These are phyloP conservation scores for Aureobasidium sp. DNA, from an alignment of 2,329 filamentous ascomycete genomes.

Conservation along the genomic window DNA sequence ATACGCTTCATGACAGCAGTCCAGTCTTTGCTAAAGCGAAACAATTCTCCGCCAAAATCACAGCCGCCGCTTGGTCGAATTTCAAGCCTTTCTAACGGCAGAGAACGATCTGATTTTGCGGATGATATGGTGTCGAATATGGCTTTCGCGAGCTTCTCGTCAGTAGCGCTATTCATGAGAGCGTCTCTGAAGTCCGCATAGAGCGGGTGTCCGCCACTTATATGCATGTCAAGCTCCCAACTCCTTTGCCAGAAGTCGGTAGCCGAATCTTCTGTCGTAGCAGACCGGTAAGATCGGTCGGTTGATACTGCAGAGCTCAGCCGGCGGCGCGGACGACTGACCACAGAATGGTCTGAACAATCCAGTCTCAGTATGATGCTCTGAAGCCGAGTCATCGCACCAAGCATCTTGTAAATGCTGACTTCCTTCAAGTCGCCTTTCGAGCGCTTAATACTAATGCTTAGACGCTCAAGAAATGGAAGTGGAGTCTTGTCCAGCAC, in stretches of 20 bases:
- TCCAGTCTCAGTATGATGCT: background rate
- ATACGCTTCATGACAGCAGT: background rate
- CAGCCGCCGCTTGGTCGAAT: background rate
- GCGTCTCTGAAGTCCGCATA: background rate
- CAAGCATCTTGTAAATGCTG: background rate
- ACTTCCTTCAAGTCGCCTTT: background rate
- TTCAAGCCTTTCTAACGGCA: background rate
- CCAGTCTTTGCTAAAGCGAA: background rate
- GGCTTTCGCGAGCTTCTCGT: background rate
- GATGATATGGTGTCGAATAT: background rate
- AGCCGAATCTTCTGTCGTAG: background rate
- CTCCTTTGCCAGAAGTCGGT: background rate
- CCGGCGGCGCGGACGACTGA: background rate
- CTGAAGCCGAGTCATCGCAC: background rate
- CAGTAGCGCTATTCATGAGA: background rate
- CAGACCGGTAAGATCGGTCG: too few species aligned
- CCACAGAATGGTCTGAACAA: background rate
- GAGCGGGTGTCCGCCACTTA: background rate
- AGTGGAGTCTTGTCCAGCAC: background rate
- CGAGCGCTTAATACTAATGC: background rate
- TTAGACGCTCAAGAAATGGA: background rate
- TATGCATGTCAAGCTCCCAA: background rate
- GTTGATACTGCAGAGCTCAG: background rate
- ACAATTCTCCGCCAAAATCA: background rate
- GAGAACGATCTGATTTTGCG: background rate